A percentile compares a stretch with the other conserved stretches of the same genome.
Conservation (phyloP, 2,329 filamentous ascomycete species). For the Paracoccidioides lutzii region DNA sequence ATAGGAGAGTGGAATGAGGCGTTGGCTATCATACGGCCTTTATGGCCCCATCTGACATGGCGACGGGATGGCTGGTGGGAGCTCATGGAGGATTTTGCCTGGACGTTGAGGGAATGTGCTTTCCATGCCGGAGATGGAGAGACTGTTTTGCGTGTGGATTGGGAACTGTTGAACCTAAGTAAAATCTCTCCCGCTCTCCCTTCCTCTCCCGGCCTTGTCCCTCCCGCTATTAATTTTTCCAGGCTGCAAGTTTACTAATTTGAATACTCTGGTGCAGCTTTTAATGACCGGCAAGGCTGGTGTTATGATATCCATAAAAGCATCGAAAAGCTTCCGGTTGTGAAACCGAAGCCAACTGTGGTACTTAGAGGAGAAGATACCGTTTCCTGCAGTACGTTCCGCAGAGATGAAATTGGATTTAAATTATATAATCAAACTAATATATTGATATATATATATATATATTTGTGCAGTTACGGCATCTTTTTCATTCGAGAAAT, state of each 20-base stretch:
- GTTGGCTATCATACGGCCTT: slow-evolving; percentile 36
- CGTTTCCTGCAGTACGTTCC: slow-evolving; percentile 34
- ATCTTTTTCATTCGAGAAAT: slow-evolving; percentile 40
- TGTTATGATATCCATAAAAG: slow-evolving; percentile 37
- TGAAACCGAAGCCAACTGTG: slow-evolving; percentile 32
- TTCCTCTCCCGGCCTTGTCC: background rate
- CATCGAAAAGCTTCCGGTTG: slow-evolving; percentile 27
- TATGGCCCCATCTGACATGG: slow-evolving; percentile 48
- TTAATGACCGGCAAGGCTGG: slow-evolving; percentile 23
- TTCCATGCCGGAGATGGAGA: slow-evolving; percentile 33
- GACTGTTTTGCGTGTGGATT: slow-evolving; percentile 41
- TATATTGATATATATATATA: background rate
- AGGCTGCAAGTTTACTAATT: background rate
- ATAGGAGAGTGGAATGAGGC: slow-evolving; percentile 40
- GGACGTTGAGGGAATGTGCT: slow-evolving; percentile 43
- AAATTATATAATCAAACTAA: slow-evolving; percentile 10
- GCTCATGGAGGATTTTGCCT: slow-evolving; percentile 42
- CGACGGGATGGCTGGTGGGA: slow-evolving; percentile 47
- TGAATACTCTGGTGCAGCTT: slow-evolving; percentile 18
- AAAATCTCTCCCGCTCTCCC: slow-evolving; percentile 7
- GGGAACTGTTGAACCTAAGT: slow-evolving; percentile 40
- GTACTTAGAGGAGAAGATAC: slow-evolving; percentile 37
- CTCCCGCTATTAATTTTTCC: background rate
- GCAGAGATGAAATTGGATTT: background rate
- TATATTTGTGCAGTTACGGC: slow-evolving; percentile 29